Percentiles rank a stretch among this genome's conserved stretches.
These are phyloP conservation scores for Aegilops longissima DNA, from an alignment of 176 grass and related monocot species.

Conservation along the genomic window DNA sequence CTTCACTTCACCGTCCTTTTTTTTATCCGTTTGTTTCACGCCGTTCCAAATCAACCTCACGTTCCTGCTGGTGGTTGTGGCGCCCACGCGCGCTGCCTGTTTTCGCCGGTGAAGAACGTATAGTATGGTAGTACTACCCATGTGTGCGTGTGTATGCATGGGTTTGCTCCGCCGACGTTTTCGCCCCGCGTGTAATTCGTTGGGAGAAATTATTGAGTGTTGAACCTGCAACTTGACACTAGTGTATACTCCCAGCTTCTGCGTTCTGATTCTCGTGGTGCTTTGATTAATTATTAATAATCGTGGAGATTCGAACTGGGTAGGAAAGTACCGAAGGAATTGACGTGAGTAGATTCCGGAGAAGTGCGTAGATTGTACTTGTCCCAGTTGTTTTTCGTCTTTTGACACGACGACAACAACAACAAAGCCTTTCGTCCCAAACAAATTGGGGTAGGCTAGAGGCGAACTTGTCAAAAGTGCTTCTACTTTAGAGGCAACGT, in stretches of 20 bases:
- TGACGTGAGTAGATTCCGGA: background rate
- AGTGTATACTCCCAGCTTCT: background rate
- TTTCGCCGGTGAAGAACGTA: background rate
- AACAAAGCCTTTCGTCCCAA: no score
- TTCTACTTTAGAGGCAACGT: no score
- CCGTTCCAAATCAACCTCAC: background rate
- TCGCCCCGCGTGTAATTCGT: background rate
- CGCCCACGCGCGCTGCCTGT: background rate
- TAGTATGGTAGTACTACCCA: no score
- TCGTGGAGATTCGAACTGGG: background rate
- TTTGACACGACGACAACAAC: background rate
- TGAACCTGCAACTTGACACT: background rate
- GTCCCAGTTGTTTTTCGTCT: background rate
- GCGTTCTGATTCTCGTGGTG: background rate
- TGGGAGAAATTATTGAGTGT: background rate
- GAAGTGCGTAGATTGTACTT: background rate
- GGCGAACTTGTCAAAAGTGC: no score
- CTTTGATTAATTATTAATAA: background rate
- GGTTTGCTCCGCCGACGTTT: background rate
- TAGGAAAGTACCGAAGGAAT: background rate
- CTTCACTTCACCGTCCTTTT: background rate
- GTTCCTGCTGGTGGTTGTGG: background rate
- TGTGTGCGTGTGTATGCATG: background rate
- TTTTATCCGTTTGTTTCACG: background rate
- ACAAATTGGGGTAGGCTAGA: no score